Percentiles rank a stretch among this genome's conserved stretches.
Evolutionary conservation across 805 yeast genomes (phyloP).

Genomic region (Ascoidea rubescens): DNA sequence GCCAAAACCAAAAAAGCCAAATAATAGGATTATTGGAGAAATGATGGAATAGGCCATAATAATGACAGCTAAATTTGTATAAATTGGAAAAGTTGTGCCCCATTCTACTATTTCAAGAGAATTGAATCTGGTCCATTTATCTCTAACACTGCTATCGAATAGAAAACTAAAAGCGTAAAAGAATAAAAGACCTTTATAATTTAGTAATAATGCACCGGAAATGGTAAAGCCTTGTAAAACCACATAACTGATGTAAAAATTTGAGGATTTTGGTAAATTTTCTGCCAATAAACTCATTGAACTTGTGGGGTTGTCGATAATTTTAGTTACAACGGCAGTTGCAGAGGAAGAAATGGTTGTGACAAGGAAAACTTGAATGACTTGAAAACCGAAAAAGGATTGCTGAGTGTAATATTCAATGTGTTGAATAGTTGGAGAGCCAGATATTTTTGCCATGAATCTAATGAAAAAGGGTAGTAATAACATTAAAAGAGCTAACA

Average conservation of each 20-base stretch:
- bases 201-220: constrained; percentile 52
- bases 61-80: constrained; percentile 58
- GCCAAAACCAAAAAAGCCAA: constrained; percentile 57
- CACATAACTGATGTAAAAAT: constrained; percentile 56
- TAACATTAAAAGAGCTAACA: constrained; percentile 52
- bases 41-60: constrained; percentile 55
- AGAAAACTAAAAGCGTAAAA: constrained; percentile 43
- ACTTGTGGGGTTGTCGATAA: constrained; percentile 41
- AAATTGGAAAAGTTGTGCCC: constrained; percentile 73
- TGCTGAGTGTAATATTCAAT: constrained; percentile 55
- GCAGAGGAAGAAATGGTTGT: constrained; percentile 64
- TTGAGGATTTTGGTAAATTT: constrained; percentile 62
- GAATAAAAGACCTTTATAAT: constrained; percentile 41
- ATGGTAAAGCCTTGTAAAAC: constrained; percentile 55
- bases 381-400: constrained; percentile 55
- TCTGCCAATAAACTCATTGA: constrained; percentile 47
- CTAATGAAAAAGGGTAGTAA: constrained; percentile 53
- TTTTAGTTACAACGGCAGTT: constrained; percentile 48
- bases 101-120: constrained; percentile 39
- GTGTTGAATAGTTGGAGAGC: constrained; percentile 40
- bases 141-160: constrained; percentile 53
- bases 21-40: constrained; percentile 71
- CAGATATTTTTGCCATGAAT: constrained; percentile 44
- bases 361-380: constrained; percentile 57
- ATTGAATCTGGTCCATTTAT: constrained; percentile 48